Percentiles rank a stretch among this genome's conserved stretches.
Conservation (phyloP, 495 filamentous ascomycete genomes). For the Penicillium crystallinum region DNA sequence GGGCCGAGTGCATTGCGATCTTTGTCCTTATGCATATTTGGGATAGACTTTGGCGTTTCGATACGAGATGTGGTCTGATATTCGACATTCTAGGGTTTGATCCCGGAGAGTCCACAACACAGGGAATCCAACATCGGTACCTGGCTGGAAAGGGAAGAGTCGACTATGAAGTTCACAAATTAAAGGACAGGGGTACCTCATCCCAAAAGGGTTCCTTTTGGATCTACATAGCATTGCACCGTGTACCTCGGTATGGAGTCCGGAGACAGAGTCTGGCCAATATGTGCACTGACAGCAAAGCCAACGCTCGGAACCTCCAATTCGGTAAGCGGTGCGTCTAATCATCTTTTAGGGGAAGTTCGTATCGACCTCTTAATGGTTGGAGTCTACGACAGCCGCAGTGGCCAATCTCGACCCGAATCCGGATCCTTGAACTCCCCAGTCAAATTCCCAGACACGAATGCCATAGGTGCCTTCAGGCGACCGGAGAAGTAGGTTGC, state of each 20-base stretch:
- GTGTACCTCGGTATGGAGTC: neutral
- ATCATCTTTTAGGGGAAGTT: neutral
- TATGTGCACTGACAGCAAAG: slow-evolving; percentile 2
- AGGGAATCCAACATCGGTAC: neutral
- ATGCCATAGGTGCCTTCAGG: neutral
- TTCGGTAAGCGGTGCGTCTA: neutral
- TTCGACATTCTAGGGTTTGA: neutral
- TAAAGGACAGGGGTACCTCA: neutral
- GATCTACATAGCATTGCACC: neutral
- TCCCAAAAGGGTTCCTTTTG: neutral
- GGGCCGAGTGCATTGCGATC: slow-evolving; percentile 5
- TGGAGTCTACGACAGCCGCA: neutral
- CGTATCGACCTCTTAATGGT: neutral
- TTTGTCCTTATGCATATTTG: slow-evolving; percentile 5
- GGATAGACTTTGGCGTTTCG: neutral
- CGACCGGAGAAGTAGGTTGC: neutral
- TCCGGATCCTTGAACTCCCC: neutral
- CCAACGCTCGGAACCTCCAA: neutral
- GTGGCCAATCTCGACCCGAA: neutral
- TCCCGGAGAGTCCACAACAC: no score
- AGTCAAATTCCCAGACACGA: neutral
- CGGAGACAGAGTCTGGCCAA: neutral
- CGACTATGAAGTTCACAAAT: neutral
- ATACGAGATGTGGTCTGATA: neutral
- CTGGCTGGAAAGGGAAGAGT: neutral